Percentiles rank a stretch among this genome's conserved stretches.
Evolutionary conservation across 2,329 filamentous ascomycete species (phyloP).

Genomic region (Phaeosphaeriaceae sp.): DNA sequence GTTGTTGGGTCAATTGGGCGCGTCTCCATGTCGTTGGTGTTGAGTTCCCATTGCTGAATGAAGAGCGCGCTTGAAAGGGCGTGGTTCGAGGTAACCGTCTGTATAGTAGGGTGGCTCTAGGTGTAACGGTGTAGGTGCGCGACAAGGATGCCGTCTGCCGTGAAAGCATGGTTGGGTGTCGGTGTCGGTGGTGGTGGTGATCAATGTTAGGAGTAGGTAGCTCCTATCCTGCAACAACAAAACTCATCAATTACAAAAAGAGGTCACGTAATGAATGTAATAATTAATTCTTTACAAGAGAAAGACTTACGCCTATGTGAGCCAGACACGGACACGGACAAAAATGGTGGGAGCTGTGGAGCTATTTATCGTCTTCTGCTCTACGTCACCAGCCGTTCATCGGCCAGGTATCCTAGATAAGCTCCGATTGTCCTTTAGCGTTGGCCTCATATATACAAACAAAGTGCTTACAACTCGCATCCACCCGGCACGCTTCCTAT

Average conservation of each 20-base stretch:
- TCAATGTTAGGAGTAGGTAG: neutral
- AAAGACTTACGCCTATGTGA: no score
- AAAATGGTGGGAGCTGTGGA: slow-evolving; percentile 20
- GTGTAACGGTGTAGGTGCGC: slow-evolving; percentile 30
- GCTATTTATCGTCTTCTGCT: slow-evolving; percentile 25
- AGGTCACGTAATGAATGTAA: no score
- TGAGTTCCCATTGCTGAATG: slow-evolving; percentile 35
- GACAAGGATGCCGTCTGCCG: slow-evolving; percentile 39
- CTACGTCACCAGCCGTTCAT: slow-evolving; percentile 21
- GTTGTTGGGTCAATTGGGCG: slow-evolving; percentile 28
- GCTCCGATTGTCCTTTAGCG: slow-evolving; percentile 6
- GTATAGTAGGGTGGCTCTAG: slow-evolving; percentile 21
- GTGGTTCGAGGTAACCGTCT: slow-evolving; percentile 16
- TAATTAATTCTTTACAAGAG: no score
- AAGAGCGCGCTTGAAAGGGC: slow-evolving; percentile 27
- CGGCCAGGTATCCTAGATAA: slow-evolving; percentile 15
- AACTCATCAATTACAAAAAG: neutral
- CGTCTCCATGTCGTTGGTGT: slow-evolving; percentile 22
- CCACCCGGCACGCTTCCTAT: slow-evolving; percentile 22
- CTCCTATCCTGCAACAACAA: no score
- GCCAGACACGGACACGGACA: no score
- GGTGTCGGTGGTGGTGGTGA: neutral
- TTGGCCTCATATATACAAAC: slow-evolving; percentile 1
- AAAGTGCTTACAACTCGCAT: slow-evolving; percentile 17
- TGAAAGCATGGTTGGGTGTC: slow-evolving; percentile 32